Conservation (phyloP, 1,284 basidiomycete genomes). For the Melanopsichium pennsylvanicum region DNA sequence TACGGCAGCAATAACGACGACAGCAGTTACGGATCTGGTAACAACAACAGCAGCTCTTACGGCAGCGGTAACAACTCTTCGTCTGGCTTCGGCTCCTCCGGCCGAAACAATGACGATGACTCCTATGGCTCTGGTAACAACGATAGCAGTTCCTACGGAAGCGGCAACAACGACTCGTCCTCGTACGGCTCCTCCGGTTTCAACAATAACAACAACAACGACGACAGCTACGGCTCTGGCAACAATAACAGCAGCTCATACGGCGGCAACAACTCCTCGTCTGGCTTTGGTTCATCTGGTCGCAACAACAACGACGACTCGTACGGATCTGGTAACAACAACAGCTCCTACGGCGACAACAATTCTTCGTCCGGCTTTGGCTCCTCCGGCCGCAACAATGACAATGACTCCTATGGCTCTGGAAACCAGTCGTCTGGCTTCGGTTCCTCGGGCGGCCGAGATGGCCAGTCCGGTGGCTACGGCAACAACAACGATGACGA, state of each 20-base stretch:
- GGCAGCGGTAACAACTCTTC: conserved; percentile 4
- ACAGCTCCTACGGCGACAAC: conserved; percentile 1
- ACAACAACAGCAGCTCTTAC: conserved; percentile 14
- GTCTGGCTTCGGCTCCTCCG: background rate
- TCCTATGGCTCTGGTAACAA: conserved; percentile 13
- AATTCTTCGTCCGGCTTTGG: conserved; percentile 1
- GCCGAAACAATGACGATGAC: conserved; percentile 13
- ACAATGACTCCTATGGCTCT: conserved; percentile 9
- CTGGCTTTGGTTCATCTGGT: no score
- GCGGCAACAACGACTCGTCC: conserved; percentile 11
- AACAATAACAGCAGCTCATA: conserved; percentile 1
- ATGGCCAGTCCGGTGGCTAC: conserved; percentile 5
- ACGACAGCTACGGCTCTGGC: conserved; percentile 8
- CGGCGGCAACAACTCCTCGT: background rate
- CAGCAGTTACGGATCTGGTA: conserved; percentile 8
- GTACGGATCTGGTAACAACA: conserved; percentile 5
- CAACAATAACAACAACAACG: conserved; percentile 13
- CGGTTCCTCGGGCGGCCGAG: conserved; percentile 9
- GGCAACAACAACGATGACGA: conserved; percentile 17
- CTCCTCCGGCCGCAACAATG: conserved; percentile 9
- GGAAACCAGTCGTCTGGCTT: no score
- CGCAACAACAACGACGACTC: conserved; percentile 13
- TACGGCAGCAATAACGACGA: conserved; percentile 6
- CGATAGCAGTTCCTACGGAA: conserved; percentile 11
- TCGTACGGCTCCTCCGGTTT: conserved; percentile 10